Conservation (phyloP, 2,329 filamentous ascomycete genomes). For the Aspergillus pseudoterreus region DNA sequence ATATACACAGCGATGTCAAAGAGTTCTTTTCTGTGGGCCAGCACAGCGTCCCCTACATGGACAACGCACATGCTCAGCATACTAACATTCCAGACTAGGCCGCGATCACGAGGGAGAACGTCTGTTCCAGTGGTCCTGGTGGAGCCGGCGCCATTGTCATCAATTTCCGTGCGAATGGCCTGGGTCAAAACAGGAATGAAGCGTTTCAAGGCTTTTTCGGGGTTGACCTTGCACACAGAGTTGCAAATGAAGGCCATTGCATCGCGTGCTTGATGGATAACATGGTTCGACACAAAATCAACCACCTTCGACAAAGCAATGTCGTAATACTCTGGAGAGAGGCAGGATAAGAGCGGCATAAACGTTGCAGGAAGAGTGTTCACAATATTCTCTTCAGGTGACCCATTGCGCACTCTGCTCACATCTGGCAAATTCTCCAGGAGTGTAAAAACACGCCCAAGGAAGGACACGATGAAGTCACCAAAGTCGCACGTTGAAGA, state of each 20-base stretch:
- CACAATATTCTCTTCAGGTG: slow-evolving; percentile 94
- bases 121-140: slow-evolving; percentile 91
- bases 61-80: slow-evolving; percentile 98
- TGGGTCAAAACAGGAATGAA: slow-evolving; percentile 86
- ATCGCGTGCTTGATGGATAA: slow-evolving; percentile 93
- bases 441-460: slow-evolving; percentile 92
- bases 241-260: slow-evolving; percentile 99
- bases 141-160: slow-evolving; percentile 92
- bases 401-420: slow-evolving; percentile 79
- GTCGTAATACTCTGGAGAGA: slow-evolving; percentile 92
- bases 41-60: slow-evolving; percentile 84
- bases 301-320: slow-evolving; percentile 88
- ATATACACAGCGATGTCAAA: slow-evolving; percentile 92
- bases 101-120: slow-evolving; percentile 86
- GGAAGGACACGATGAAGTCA: slow-evolving; percentile 84
- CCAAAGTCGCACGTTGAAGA: slow-evolving; percentile 93
- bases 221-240: slow-evolving; percentile 90
- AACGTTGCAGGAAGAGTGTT: slow-evolving; percentile 91
- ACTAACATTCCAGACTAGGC: slow-evolving; percentile 93
- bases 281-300: slow-evolving; percentile 85
- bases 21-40: slow-evolving; percentile 83
- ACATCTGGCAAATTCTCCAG: slow-evolving; percentile 93
- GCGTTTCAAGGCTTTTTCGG: slow-evolving; percentile 85
- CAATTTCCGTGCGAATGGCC: slow-evolving; percentile 93
- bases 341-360: slow-evolving; percentile 80